Base-by-base conservation (phyloP, 345 rosid genomes). In the Draba incana region DNA sequence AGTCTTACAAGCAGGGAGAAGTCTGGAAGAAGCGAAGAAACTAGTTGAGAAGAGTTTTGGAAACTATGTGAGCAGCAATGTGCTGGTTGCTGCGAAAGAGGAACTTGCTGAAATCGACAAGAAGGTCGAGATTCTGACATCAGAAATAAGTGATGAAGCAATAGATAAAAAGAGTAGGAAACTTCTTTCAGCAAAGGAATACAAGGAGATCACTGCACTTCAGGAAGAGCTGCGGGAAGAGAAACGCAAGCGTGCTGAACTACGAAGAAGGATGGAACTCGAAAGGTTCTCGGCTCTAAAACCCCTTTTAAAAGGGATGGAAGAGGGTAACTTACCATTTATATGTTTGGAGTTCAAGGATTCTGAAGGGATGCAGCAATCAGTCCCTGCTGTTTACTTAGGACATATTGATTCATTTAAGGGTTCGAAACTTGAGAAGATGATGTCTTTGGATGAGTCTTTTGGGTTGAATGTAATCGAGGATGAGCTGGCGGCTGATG, bases 41-140 rank as follows among this genome's bases (percentile, higher is more conserved):
- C 67, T 94, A 81, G 95, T 94, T 65, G 99, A 89, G 79, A 81
- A 81, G 80, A 94, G 99, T 82, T 91, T 94, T 45, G 99, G 99
- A 69, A 94, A 90, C 77, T 94, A 91, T 62, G 85, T 91, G 67
- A 87, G 99, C 53, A 94, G 97, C 81, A 88, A 86, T 62, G 99
- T 94, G 50, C 87, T 72, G 96, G 74, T 87, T 76, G 90, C 99
- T 70, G 89, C 99, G 10, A 87, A 90, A 78, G 94, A 86, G 66
- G 96, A 94, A 81, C 92, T 91, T 51, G 80, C 81, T 55, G 86
- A 80, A 76, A 89, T 89, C 47, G 81, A 84, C 76, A 80, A 80
- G 58, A 92, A 90, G 80, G 86, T 89, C 14, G 86, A 85, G 79
- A 78, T 66, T 30, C 82, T 94, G 52, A 82, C 84, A 27, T 78